phyloP scores from a whole-genome alignment of 441 rosid genomes.

The Rhodomyrtus psidioides region DNA sequence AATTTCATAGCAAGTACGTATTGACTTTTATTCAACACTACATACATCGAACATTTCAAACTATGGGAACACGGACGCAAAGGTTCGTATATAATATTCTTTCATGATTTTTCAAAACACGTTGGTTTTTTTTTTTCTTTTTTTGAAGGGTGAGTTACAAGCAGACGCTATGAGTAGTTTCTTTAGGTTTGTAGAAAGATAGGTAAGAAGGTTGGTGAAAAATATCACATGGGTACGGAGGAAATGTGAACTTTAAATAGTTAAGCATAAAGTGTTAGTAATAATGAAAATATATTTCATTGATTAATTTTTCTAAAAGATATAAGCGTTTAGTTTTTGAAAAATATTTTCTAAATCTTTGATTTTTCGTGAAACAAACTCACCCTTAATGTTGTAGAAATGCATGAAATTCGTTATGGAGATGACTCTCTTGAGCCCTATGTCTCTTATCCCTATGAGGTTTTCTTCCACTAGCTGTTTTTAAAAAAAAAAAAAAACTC shows the following conservation, averaged over 20 bases:
- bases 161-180: neutral
- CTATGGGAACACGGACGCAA: no score
- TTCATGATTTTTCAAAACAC: neutral
- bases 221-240: neutral
- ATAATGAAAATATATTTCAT: no score
- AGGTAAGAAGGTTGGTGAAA: neutral
- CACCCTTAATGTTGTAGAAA: neutral
- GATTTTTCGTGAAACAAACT: no score
- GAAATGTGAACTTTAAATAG: neutral
- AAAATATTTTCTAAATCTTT: no score
- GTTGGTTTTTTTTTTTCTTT: neutral
- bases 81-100: neutral
- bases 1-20: no score
- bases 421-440: no score
- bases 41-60: neutral
- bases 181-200: neutral
- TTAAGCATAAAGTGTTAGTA: no score
- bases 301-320: no score
- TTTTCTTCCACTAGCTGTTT: no score
- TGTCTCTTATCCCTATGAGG: no score
- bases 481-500: no score
- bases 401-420: neutral
- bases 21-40: neutral
- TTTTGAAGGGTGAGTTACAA: neutral
- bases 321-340: no score